Evolutionary conservation across 257 asterid species (phyloP).

Genomic region (Ehretia macrophylla): DNA sequence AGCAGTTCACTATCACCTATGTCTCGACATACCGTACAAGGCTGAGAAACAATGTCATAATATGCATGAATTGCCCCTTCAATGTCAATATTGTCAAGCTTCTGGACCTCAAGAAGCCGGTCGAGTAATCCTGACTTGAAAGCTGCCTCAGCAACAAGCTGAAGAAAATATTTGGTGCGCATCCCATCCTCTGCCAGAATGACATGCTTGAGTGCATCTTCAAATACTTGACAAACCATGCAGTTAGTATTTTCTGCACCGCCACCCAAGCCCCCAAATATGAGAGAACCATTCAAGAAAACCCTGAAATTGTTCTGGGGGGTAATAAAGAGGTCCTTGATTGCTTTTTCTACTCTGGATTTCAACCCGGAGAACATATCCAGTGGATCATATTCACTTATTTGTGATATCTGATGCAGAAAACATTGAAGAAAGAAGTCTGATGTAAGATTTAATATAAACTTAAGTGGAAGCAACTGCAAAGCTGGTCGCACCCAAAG

Average conservation of each 20-base stretch:
- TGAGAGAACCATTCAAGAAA: slow-evolving; percentile 74
- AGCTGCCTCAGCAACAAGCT: slow-evolving; percentile 66
- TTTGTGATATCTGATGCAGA: slow-evolving; percentile 57
- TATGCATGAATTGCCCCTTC: slow-evolving; percentile 96
- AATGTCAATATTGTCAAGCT: slow-evolving; percentile 66
- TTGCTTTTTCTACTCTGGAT: slow-evolving; percentile 63
- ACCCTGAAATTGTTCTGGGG: slow-evolving; percentile 95
- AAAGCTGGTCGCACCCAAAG: background rate
- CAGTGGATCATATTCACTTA: slow-evolving; percentile 81
- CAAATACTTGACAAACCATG: slow-evolving; percentile 47
- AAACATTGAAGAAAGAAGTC: background rate
- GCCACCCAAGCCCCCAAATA: slow-evolving; percentile 78
- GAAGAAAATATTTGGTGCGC: slow-evolving; percentile 55
- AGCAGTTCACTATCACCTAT: slow-evolving; percentile 35
- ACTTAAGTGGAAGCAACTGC: background rate
- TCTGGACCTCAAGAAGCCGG: slow-evolving; percentile 82
- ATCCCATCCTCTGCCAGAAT: slow-evolving; percentile 60
- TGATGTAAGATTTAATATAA: background rate
- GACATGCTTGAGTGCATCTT: slow-evolving; percentile 50
- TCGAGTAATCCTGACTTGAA: slow-evolving; percentile 53
- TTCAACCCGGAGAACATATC: slow-evolving; percentile 82
- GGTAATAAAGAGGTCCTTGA: slow-evolving; percentile 55
- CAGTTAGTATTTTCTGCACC: slow-evolving; percentile 35
- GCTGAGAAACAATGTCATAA: slow-evolving; percentile 62
- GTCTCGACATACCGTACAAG: slow-evolving; percentile 56